Base-by-base conservation (phyloP, 2,329 filamentous ascomycete genomes). In the Neopestalotiopsis clavispora region DNA sequence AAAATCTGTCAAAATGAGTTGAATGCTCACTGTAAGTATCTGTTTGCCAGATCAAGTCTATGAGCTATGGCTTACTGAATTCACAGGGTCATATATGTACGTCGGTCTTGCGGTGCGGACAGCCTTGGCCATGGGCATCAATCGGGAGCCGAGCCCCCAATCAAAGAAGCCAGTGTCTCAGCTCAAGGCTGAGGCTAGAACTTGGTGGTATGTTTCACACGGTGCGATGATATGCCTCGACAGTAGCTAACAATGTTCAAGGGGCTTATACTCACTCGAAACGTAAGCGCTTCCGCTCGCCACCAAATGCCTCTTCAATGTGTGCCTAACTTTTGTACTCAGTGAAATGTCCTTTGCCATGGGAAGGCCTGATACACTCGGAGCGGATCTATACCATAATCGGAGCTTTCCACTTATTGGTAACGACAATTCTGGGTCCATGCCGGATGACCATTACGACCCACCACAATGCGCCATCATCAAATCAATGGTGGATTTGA, bases 1-100 rank as follows among this genome's bases (percentile, higher is more conserved):
- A 85, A 85, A 72, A 79, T 85, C 4, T 85, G 83, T 69, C 84
- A 85, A 68, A 84, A 85, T 64, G 83, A 85, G 69, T 76, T 86
- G 4, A 84, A 84, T 65, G 82, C 82, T 5, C 82, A 85, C 68
- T 76, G 82, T 84, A 63, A 71, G 80, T 75, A 7, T 17, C 60
- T 20, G 17, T 59, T 4, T 9, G 7, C 4, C 4, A 23, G 20
- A 38, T 32, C 14, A 23, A 3, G 28, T 4, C 40, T 20, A 9
- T 42, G 17, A 30, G 4, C 38, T 13, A 34, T 32, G 7, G 30
- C 17, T 42, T 20, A 34, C 38, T 45, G 62, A 23, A 32, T 17
- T 58, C 4, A 23, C 64, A 77, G 77, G 77, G 70, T 81, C 84
- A 4, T 86, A 85, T 67, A 84, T 84, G 75, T 85, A 84, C 67